Base-by-base conservation (phyloP, 805 yeast genomes). In the Schizosaccharomyces cryophilus region DNA sequence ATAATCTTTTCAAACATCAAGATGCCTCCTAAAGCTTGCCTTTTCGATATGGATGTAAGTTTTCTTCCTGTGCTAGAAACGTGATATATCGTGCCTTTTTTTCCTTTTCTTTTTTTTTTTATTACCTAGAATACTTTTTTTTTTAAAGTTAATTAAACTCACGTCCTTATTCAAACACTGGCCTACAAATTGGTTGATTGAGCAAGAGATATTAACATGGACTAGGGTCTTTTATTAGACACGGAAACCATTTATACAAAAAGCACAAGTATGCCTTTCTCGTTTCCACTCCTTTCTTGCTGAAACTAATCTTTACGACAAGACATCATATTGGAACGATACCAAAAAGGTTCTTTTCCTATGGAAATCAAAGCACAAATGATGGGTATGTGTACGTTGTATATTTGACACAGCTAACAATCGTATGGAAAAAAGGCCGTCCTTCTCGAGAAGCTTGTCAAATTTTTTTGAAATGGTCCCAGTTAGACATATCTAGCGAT, bases 161-260 rank as follows among this genome's bases (percentile, higher is more conserved):
- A 4, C 6, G 31, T 30, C 6, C 6, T 35, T 35, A 1, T 35
- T 7, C 17, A 35, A 6, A 35, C 13, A 15, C 3, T 35, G 40
- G 15, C 13, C 40, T 35, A 35, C 13, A 15, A 15, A 5, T 35
- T 35, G 40, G 17, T 11, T 35, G 15, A 4, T 35, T 35, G 3
- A 35, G 15, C 1, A 9, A 11, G 11, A 15, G 15, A 35, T 11
- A 35, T 15, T 35, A 35, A 35, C 40, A 15, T 4, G 40, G 15
- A 11, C 1, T n/a, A 51, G 56, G 99, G 99, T 1, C 78, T 94
- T 30, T 75, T 93, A 64, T 78, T 93, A 68, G 87, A 89, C 73
- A 85, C 96, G 3, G 99, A 93, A 71, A 94, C 86, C 65, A 76
- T 89, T 61, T 93, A 93, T 71, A 90, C 98, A 0, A 80, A 80